Evolutionary conservation across 768 basidiomycete species (phyloP), one percentile per base, ranked within the genome.

Genomic region (Galerina sulciceps): DNA sequence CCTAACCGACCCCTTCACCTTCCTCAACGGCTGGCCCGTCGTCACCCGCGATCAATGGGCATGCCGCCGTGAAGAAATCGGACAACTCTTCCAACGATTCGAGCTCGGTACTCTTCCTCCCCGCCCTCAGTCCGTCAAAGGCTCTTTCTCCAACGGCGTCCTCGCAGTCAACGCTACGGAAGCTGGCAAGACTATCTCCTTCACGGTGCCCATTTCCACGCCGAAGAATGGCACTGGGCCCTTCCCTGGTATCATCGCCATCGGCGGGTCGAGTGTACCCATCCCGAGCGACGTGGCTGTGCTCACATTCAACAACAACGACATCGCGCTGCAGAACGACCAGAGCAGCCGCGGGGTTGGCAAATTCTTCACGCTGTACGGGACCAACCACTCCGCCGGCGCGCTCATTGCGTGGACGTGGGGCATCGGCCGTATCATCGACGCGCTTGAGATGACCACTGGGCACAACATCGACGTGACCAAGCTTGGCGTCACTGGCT

Each of bases 361-460:
- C 23, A 78, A 79, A 44, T 86, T 86, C 76, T 86, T 80, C 71
- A 71, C 73, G 48, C 75, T 85, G 26, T 84, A 80, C 66, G 83
- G 82, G 9, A 69, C 62, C 14, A 70, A 65, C 56, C 75, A 76
- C 41, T 76, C 75, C 44, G 83, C 83, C 0, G 71, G 73, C 38
- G 79, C 83, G 6, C 77, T 84, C 76, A 80, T 76, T 8, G 83
- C 84, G 1, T 84, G 82, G 83, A 76, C 79, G 0, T 85, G 83
- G 84, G 84, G 79, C 56, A 77, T 84, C 51, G 75, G 76, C 46
- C 81, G 84, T 20, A 79, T 85, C 68, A 83, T 85, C 68, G 84
- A 85, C 65, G 81, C 76, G 10, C 74, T 85, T 43, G 80, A 83
- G 69, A 67, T 62, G 34, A 81, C 75, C 0, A 74, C 81, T 6